Conservation (phyloP, 2,329 filamentous ascomycete species). For the Diaporthe vaccinii region DNA sequence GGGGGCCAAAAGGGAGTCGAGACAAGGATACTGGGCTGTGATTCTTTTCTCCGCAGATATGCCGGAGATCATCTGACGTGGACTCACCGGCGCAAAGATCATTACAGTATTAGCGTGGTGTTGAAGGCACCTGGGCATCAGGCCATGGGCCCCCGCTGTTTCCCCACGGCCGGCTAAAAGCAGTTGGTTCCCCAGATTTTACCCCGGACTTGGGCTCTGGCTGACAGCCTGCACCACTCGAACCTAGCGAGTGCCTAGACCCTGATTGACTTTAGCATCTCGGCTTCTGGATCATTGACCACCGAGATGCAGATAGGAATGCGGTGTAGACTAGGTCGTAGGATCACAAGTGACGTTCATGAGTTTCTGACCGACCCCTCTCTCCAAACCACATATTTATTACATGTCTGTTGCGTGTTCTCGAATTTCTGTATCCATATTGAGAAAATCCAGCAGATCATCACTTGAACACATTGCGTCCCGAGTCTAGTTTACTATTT, state of each 20-base stretch:
- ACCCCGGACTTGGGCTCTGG: slow-evolving; percentile 11
- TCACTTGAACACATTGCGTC: not conserved
- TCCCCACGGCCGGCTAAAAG: not conserved
- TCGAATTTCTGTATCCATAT: not conserved
- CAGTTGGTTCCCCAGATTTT: slow-evolving; percentile 17
- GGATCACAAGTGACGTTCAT: slow-evolving; percentile 16
- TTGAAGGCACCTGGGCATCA: not conserved
- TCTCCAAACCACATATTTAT: not conserved
- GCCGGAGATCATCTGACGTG: slow-evolving; percentile 1
- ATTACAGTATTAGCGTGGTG: not conserved
- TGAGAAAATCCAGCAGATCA: too few relatives aligned
- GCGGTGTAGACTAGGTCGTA: not conserved
- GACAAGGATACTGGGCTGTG: not conserved
- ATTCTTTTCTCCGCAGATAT: slow-evolving; percentile 13
- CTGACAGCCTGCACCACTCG: slow-evolving; percentile 1
- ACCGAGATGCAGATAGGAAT: not conserved
- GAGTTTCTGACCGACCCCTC: slow-evolving; percentile 9
- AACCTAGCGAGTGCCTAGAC: slow-evolving; percentile 4
- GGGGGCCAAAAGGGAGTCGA: not conserved
- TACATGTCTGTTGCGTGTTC: not conserved
- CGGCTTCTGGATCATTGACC: slow-evolving; percentile 20
- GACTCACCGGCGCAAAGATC: not conserved
- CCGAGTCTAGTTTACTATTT: not conserved
- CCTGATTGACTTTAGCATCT: slow-evolving; percentile 10
- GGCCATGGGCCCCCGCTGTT: not conserved